phyloP scores from a whole-genome alignment of 345 rosid species.

The Citrus inodora region DNA sequence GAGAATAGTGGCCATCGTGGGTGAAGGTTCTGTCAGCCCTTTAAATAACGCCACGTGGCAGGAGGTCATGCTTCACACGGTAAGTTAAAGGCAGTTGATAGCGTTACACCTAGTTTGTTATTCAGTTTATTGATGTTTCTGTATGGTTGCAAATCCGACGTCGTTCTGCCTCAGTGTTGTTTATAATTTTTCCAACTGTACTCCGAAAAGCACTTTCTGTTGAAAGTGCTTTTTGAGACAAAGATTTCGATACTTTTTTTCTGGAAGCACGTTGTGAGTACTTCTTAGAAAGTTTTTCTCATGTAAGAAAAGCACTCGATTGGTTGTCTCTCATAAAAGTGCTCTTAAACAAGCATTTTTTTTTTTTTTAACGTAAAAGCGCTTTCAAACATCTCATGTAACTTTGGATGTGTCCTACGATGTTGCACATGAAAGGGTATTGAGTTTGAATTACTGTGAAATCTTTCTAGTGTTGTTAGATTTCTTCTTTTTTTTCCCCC shows the following conservation, averaged over 20 bases:
- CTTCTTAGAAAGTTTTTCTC: too few relatives aligned
- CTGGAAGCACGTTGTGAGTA: too few relatives aligned
- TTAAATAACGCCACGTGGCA: conserved; percentile 70
- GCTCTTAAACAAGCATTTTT: neutral
- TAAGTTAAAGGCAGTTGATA: conserved; percentile 45
- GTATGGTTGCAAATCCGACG: neutral
- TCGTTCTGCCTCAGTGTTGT: neutral
- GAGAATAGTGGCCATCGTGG: conserved; percentile 64
- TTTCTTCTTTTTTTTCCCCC: too few relatives aligned
- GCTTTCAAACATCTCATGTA: neutral
- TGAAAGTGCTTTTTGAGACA: too few relatives aligned
- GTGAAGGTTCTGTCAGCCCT: conserved; percentile 64
- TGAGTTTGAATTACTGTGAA: neutral
- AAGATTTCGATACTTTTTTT: too few relatives aligned
- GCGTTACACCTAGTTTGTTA: neutral
- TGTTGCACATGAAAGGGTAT: neutral
- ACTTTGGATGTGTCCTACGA: neutral
- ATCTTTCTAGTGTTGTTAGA: too few relatives aligned
- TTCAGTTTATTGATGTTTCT: neutral
- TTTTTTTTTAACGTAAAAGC: neutral
- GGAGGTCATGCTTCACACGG: conserved; percentile 85
- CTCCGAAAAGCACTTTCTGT: too few relatives aligned
- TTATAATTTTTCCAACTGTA: too few relatives aligned
- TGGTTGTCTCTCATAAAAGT: neutral
- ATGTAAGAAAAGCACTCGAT: neutral